Conservation (phyloP, 441 rosid species). For the Pelargonium fulgidum region DNA sequence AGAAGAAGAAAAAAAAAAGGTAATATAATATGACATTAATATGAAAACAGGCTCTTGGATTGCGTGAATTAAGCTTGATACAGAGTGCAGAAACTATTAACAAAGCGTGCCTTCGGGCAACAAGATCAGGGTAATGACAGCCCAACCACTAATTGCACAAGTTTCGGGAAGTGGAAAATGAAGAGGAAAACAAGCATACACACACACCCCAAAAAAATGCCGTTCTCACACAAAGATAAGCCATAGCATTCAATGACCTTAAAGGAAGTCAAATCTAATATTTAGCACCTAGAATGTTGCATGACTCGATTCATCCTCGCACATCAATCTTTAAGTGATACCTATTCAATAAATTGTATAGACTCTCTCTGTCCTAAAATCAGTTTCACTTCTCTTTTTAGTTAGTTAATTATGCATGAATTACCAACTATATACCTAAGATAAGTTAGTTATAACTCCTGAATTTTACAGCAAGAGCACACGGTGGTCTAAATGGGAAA, state of each 20-base stretch:
- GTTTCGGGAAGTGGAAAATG: neutral
- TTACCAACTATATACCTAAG: too few species aligned
- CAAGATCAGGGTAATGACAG: neutral
- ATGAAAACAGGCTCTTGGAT: slow-evolving; percentile 5
- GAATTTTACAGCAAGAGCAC: too few species aligned
- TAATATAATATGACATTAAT: neutral
- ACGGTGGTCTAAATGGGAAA: too few species aligned
- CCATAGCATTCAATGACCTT: neutral
- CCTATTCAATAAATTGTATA: neutral
- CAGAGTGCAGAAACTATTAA: neutral
- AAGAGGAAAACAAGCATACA: neutral
- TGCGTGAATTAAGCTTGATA: neutral
- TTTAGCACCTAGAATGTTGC: neutral
- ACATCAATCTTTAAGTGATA: neutral
- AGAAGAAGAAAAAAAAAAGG: neutral
- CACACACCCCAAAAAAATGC: neutral
- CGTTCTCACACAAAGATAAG: neutral
- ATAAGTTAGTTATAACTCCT: too few species aligned
- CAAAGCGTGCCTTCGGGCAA: neutral
- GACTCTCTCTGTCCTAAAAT: too few species aligned
- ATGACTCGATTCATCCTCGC: neutral
- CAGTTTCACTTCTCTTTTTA: too few species aligned
- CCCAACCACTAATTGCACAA: slow-evolving; percentile 2
- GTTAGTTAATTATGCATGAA: too few species aligned
- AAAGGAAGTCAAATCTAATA: neutral